Evolutionary conservation across 2,329 filamentous ascomycete genomes (phyloP).

Genomic region (Sporothrix curviconia): DNA sequence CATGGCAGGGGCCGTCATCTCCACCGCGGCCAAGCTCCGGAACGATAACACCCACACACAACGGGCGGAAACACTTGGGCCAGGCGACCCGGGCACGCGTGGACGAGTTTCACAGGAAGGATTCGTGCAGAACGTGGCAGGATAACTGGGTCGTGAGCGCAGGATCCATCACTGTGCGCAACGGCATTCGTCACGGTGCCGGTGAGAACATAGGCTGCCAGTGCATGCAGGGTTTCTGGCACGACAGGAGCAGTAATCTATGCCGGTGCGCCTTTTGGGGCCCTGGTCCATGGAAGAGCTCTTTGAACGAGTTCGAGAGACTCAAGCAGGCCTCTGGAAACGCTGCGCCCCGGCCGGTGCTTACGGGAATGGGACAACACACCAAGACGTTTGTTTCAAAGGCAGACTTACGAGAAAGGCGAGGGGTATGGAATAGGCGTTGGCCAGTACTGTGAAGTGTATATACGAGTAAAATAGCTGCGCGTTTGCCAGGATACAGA

Average conservation of each 20-base stretch:
- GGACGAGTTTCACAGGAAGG: slow-evolving; percentile 35
- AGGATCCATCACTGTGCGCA: slow-evolving; percentile 20
- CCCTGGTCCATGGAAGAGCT: slow-evolving; percentile 29
- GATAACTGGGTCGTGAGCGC: slow-evolving; percentile 35
- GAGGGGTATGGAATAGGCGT: no score
- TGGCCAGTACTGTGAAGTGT: no score
- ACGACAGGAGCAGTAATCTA: not conserved
- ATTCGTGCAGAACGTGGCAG: slow-evolving; percentile 39
- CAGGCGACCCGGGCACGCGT: slow-evolving; percentile 25
- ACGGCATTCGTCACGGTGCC: slow-evolving; percentile 2
- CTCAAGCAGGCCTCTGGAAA: slow-evolving; percentile 30
- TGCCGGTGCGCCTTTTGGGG: slow-evolving; percentile 19
- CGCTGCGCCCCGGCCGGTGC: slow-evolving; percentile 5
- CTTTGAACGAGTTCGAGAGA: slow-evolving; percentile 26
- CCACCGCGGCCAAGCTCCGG: no score
- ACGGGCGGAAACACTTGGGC: not conserved
- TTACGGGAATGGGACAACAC: not conserved
- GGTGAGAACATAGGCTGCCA: no score
- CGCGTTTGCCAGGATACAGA: no score
- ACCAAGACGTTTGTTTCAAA: not conserved
- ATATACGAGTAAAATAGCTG: no score
- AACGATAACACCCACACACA: no score
- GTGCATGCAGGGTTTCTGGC: not conserved
- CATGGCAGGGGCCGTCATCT: no score
- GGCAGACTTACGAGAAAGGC: not conserved